Evolutionary conservation across 2,329 filamentous ascomycete species (phyloP).

Genomic region (Cytospora piceicola): DNA sequence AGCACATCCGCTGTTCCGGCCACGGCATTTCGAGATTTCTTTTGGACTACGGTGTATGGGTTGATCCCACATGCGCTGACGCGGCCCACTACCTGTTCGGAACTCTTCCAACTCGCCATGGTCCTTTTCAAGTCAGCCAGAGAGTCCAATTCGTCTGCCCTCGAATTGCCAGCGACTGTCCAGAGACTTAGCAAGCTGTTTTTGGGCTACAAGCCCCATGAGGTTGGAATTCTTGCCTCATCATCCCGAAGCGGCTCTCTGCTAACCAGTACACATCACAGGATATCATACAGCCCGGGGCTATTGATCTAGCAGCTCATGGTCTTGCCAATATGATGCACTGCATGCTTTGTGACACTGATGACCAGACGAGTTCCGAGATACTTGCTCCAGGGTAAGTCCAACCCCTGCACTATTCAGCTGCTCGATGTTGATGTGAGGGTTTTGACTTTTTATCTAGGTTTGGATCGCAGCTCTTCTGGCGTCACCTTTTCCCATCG

Average conservation of each 20-base stretch:
- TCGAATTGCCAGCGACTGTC: constrained; percentile 40
- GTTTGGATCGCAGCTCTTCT: constrained; percentile 58
- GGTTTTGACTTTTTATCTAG: constrained; percentile 29
- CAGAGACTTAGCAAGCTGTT: constrained; percentile 34
- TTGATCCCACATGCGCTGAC: constrained; percentile 43
- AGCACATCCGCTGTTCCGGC: constrained; percentile 38
- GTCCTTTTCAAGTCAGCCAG: constrained; percentile 47
- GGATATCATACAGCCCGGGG: constrained; percentile 46
- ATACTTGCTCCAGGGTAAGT: constrained; percentile 31
- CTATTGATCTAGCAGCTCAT: constrained; percentile 42
- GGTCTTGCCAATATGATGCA: constrained; percentile 44
- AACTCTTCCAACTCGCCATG: constrained; percentile 50
- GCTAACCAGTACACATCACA: constrained; percentile 30
- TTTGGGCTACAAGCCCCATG: constrained; percentile 39
- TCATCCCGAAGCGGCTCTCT: constrained; percentile 22
- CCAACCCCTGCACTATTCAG: background rate
- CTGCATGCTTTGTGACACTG: constrained; percentile 35
- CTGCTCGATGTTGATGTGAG: background rate
- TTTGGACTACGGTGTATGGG: constrained; percentile 51
- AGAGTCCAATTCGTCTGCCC: constrained; percentile 37
- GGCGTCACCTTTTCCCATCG: constrained; percentile 68
- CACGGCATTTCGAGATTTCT: constrained; percentile 47
- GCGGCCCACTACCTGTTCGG: constrained; percentile 45
- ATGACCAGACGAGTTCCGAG: constrained; percentile 29
- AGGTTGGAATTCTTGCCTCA: constrained; percentile 33